These are phyloP conservation scores for Candida namnaoensis DNA, from an alignment of 805 yeast species.

Conservation along the genomic window DNA sequence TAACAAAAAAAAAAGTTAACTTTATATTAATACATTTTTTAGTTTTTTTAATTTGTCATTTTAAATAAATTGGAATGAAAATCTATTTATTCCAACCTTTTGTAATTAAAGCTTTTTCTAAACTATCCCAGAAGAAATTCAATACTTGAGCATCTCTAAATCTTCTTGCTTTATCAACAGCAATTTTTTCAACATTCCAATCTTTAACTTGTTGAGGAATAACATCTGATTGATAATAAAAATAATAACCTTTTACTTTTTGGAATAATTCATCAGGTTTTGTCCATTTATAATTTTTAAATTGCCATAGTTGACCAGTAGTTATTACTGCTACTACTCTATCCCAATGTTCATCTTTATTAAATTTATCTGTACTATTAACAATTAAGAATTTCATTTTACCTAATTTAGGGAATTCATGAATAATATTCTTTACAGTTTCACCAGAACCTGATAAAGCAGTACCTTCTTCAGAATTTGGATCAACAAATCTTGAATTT, in stretches of 20 bases:
- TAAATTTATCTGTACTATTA: conserved; percentile 77
- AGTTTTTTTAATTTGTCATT: too few species aligned
- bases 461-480: conserved; percentile 29
- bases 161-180: conserved; percentile 72
- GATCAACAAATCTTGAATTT: conserved; percentile 58
- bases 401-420: conserved; percentile 49
- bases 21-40: too few species aligned
- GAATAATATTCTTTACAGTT: conserved; percentile 38
- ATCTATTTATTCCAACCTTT: conserved; percentile 34
- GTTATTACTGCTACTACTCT: conserved; percentile 93
- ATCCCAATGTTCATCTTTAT: conserved; percentile 96
- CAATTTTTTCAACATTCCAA: conserved; percentile 83
- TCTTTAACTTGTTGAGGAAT: conserved; percentile 67
- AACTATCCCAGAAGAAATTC: conserved; percentile 74
- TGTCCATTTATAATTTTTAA: conserved; percentile 75
- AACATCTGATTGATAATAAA: conserved; percentile 70
- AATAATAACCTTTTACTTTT: conserved; percentile 73
- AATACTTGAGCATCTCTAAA: conserved; percentile 86
- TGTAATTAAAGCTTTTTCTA: conserved; percentile 65
- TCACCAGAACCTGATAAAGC: conserved; percentile 16
- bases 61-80: too few species aligned
- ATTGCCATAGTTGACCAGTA: conserved; percentile 98
- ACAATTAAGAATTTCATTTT: conserved; percentile 69
- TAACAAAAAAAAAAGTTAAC: too few species aligned
- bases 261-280: conserved; percentile 78